Conservation (phyloP, 805 yeast species). For the Barnettozyma sucrosica region DNA sequence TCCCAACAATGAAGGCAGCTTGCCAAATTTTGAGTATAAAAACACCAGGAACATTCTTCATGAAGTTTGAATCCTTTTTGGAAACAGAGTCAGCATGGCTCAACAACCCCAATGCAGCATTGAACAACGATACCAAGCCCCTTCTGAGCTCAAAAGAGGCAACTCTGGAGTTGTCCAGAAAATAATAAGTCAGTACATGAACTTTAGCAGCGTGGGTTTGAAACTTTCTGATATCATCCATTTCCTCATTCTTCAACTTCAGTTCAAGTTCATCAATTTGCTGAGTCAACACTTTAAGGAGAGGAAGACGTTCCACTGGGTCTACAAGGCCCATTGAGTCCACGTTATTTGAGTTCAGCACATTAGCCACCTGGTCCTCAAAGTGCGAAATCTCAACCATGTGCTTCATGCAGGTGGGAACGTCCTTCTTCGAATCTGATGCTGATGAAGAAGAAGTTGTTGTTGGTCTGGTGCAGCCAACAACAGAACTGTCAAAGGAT, state of each 20-base stretch:
- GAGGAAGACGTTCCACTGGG: constrained; percentile 66
- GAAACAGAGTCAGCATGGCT: constrained; percentile 62
- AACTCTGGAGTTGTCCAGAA: constrained; percentile 48
- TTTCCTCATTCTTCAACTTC: constrained; percentile 38
- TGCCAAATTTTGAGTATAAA: constrained; percentile 86
- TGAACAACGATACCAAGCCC: constrained; percentile 73
- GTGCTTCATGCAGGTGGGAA: constrained; percentile 43
- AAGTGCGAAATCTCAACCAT: constrained; percentile 81
- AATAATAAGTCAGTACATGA: constrained; percentile 78
- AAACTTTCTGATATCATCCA: constrained; percentile 68
- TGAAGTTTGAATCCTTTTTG: constrained; percentile 51
- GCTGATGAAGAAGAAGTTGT: not conserved
- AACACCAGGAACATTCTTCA: constrained; percentile 78
- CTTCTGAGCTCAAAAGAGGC: constrained; percentile 54
- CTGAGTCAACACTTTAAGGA: constrained; percentile 61
- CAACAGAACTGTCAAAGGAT: constrained; percentile 68
- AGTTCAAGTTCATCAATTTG: constrained; percentile 76
- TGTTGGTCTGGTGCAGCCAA: constrained; percentile 44
- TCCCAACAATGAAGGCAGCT: constrained; percentile 77
- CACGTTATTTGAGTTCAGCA: constrained; percentile 63
- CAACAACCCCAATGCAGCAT: constrained; percentile 69
- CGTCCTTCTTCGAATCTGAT: constrained; percentile 11
- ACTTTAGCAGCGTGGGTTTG: constrained; percentile 68
- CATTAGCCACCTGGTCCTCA: constrained; percentile 78
- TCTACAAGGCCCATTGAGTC: constrained; percentile 63